A percentile compares a stretch with the other conserved stretches of the same genome.
Evolutionary conservation across 164 flowering plant species (phyloP).

Genomic region (Kalanchoe fedtschenkoi): DNA sequence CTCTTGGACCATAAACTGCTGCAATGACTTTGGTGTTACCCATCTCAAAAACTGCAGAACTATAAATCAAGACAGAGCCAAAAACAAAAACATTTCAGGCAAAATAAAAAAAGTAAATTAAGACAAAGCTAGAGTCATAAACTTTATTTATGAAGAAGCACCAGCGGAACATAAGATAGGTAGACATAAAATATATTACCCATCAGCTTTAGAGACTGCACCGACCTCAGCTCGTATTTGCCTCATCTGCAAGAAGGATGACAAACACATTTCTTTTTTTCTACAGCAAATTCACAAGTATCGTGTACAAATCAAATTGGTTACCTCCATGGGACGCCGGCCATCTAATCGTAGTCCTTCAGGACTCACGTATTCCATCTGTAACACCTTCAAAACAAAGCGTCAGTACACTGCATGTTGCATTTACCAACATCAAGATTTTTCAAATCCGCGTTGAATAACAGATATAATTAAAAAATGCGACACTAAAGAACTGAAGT

Average conservation of each 20-base stretch:
- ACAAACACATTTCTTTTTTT: not conserved
- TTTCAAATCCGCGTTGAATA: too few species aligned
- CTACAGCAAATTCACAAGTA: not conserved
- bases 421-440: too few species aligned
- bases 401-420: too few species aligned
- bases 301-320: not conserved
- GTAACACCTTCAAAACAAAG: too few species aligned
- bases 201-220: conserved; percentile 76
- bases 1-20: conserved; percentile 97
- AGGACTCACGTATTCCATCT: conserved; percentile 77
- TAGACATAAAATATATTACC: conserved; percentile 27
- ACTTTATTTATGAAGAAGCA: not conserved
- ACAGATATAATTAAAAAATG: too few species aligned
- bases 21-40: conserved; percentile 97
- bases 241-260: conserved; percentile 54
- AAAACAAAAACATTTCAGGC: not conserved
- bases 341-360: conserved; percentile 95
- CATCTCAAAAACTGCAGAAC: conserved; percentile 95
- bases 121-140: not conserved
- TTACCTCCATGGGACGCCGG: conserved; percentile 92
- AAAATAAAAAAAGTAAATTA: not conserved
- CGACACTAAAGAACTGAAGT: too few species aligned
- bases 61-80: conserved; percentile 14
- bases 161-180: not conserved
- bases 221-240: conserved; percentile 78